Base-by-base conservation (phyloP, 1,284 basidiomycete species). In the Rhizopogon hawkerae region DNA sequence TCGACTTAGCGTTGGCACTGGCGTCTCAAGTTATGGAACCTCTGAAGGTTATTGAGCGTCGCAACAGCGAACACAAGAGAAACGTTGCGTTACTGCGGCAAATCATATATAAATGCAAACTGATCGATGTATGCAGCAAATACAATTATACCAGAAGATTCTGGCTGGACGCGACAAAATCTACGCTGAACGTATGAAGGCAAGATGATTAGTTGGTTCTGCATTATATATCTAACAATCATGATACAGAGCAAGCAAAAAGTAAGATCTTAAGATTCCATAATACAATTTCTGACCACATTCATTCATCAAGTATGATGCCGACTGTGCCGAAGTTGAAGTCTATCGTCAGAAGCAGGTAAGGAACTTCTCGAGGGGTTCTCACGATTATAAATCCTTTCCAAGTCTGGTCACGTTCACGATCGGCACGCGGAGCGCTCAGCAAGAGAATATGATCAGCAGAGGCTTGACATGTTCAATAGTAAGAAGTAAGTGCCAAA, bases 261-360 rank as follows among this genome's bases (percentile, higher is more conserved):
- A 78, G 86, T 77, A 53, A 21, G 56, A 16, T 21, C 29, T 11
- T 33, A 10, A 3, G 13, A 1, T 7, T 7, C 11, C 7, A 31
- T 21, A 9, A n/a, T 1, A 16, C 29, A 33, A 38, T 9, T 21
- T 49, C 26, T 48, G 43, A 34, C 36, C 38, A 23, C 42, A 24
- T 26, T 29, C 11, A 13, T 42, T 16, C 26, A 42, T 29, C 10
- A 41, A 89, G 85, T 90, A 90, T 58, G 84, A 89, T 55, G 82
- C 82, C 35, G 81, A 86, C 57, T 90, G 88, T 60, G 59, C 61
- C 14, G 85, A 87, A 60, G 77, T 86, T 11, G 85, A 85, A 59
- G 66, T 72, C 18, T 77, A 78, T 57, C 79, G 84, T 38, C 82
- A 85, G 69, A 89, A 89, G 65, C 86, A 89, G 77, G 87, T 81